Conservation (phyloP, 2,329 filamentous ascomycete genomes). For the Hypoxylon sp. region DNA sequence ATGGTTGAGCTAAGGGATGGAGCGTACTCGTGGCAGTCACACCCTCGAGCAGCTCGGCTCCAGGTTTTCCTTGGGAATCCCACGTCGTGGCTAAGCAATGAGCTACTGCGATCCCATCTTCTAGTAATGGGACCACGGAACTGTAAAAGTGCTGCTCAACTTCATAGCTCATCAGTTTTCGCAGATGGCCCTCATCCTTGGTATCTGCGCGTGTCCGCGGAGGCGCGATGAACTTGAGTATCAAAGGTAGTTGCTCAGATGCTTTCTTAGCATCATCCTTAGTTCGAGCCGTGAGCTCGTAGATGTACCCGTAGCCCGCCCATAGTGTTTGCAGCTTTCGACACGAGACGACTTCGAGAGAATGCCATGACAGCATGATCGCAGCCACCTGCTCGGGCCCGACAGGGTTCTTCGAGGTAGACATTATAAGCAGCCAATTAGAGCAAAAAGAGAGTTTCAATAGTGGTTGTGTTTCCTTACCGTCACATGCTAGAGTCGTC, state of each 20-base stretch:
- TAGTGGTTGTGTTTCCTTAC: no score
- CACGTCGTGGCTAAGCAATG: slow-evolving; percentile 36
- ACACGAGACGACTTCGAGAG: slow-evolving; percentile 52
- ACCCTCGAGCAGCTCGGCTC: slow-evolving; percentile 43
- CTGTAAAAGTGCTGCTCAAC: slow-evolving; percentile 73
- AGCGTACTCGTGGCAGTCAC: slow-evolving; percentile 57
- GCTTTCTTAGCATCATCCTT: slow-evolving; percentile 25
- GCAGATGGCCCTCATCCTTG: slow-evolving; percentile 68
- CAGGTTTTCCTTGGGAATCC: slow-evolving; percentile 30
- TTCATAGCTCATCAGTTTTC: slow-evolving; percentile 73
- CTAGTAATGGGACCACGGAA: slow-evolving; percentile 60
- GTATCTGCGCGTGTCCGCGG: slow-evolving; percentile 45
- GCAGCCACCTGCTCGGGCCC: slow-evolving; percentile 49
- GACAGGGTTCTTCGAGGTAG: slow-evolving; percentile 9
- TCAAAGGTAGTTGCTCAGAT: slow-evolving; percentile 51
- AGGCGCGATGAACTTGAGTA: slow-evolving; percentile 69
- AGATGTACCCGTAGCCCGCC: slow-evolving; percentile 66
- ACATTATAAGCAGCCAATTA: no score
- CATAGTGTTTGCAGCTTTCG: slow-evolving; percentile 55
- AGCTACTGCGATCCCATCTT: slow-evolving; percentile 40
- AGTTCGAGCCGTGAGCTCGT: slow-evolving; percentile 57
- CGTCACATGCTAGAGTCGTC: no score
- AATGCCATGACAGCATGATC: slow-evolving; percentile 51
- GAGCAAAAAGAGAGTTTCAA: no score
- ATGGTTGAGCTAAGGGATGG: background rate